phyloP scores from a whole-genome alignment of 257 asterid species.

The Solanum tarapatanum region DNA sequence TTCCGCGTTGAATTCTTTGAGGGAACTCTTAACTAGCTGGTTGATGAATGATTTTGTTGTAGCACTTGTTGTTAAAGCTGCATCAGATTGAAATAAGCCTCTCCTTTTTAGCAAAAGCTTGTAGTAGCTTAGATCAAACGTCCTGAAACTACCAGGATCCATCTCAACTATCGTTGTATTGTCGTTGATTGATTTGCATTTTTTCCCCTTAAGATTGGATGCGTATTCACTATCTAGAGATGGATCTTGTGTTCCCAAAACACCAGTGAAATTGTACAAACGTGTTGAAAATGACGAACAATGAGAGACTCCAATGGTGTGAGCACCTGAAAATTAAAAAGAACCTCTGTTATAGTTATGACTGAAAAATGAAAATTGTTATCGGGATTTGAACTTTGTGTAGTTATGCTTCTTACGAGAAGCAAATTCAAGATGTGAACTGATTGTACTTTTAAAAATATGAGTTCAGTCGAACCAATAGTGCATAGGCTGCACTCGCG shows the following conservation, averaged over 20 bases:
- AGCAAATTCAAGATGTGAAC: background rate
- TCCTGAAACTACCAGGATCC: background rate
- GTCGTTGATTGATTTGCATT: background rate
- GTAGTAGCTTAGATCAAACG: constrained; percentile 7
- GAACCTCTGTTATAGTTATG: background rate
- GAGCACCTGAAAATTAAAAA: constrained; percentile 26
- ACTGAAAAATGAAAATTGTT: background rate
- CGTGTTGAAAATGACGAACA: constrained; percentile 43
- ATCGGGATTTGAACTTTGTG: background rate
- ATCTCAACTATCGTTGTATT: background rate
- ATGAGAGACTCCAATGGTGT: constrained; percentile 47
- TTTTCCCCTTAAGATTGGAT: background rate
- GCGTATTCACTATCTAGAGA: constrained; percentile 27
- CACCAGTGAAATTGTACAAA: constrained; percentile 20
- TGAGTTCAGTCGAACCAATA: background rate
- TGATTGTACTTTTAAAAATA: background rate
- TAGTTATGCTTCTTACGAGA: background rate
- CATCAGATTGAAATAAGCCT: constrained; percentile 18
- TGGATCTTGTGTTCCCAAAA: background rate
- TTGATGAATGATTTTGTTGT: background rate
- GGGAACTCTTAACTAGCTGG: background rate
- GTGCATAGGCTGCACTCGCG: background rate
- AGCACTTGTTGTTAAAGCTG: background rate
- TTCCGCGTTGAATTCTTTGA: background rate
- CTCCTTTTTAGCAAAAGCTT: constrained; percentile 8